Evolutionary conservation across 2,329 filamentous ascomycete genomes (phyloP), one percentile per base, ranked within the genome.

Genomic region (Phoma sp.): DNA sequence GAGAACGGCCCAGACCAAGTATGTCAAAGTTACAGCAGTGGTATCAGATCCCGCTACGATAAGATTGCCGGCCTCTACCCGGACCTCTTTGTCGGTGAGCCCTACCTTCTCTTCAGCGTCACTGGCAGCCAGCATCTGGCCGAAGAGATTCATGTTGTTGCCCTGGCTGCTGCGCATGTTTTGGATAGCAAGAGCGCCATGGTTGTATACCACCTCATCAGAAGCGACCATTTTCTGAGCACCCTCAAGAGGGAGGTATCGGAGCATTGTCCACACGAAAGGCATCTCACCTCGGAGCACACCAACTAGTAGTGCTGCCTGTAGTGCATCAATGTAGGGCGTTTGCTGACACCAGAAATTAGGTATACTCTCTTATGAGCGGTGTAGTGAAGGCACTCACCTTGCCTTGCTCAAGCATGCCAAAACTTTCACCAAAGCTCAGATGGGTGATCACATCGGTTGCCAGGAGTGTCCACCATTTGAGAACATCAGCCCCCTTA

Each of bases 381-480:
- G 10, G 15, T 33, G n/a, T 20, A 18, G 9, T 25, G 5, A 25
- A 25, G 23, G 20, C 1, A 49, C 62, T 40, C 48, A 74, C 71
- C 48, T 71, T 37, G 7, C 75, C 76, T 7, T 55, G 56, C 38
- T 77, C 70, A 9, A 79, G 56, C 64, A 76, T 77, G 5, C 67
- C 60, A 48, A 78, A 77, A 1, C 61, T 66, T 34, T 77, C 72
- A 14, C 77, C 76, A 53, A 78, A 78, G 32, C 70, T 69, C 4
- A 79, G 53, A 40, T 75, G 62, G 1, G 68, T 67, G 17, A 69
- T 71, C 7, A 78, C 67, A 60, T 79, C 77, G 0, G 71, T 70
- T 7, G 76, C 71, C 65, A 78, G 71, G 11, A 77, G 68, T 12
- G 73, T 76, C 65, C 66, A 73, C 74, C 74, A 68, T 43, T 75